Evolutionary conservation across 1,139 yeast species (phyloP).

Genomic region (Taphrina flavorubra): DNA sequence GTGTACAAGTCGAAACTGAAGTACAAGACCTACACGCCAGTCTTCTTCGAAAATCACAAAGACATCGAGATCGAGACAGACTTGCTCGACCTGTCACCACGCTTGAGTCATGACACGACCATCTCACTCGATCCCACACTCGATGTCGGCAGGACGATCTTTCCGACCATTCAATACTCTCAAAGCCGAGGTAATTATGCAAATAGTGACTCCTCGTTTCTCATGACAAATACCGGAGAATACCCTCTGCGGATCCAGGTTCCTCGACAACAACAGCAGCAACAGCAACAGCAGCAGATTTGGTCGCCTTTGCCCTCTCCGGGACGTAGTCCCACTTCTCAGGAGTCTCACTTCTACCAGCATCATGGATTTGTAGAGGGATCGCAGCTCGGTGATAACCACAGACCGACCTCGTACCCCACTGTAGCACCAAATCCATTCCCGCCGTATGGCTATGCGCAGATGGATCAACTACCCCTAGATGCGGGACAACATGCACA

Average conservation of each 20-base stretch:
- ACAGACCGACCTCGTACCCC: background rate
- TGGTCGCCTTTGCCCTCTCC: conserved; percentile 15
- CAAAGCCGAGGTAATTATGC: background rate
- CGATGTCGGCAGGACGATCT: background rate
- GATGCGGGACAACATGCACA: background rate
- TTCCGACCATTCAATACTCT: background rate
- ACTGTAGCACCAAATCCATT: background rate
- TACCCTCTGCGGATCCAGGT: background rate
- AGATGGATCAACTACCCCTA: background rate
- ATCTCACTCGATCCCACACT: background rate
- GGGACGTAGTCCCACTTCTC: conserved; percentile 1
- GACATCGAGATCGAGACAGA: conserved; percentile 33
- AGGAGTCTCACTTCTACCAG: background rate
- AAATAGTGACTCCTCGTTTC: background rate
- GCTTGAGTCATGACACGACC: conserved; percentile 1
- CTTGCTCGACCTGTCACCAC: conserved; percentile 17
- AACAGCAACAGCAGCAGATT: background rate
- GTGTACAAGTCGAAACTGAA: conserved; percentile 7
- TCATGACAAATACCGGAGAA: background rate
- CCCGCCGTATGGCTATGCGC: background rate
- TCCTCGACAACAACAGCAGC: background rate
- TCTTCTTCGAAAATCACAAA: conserved; percentile 33
- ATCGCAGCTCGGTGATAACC: background rate
- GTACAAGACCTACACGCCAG: conserved; percentile 37
- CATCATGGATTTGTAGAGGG: background rate